Conservation (phyloP, 805 yeast species). For the Vanderwaltozyma yarrowii region DNA sequence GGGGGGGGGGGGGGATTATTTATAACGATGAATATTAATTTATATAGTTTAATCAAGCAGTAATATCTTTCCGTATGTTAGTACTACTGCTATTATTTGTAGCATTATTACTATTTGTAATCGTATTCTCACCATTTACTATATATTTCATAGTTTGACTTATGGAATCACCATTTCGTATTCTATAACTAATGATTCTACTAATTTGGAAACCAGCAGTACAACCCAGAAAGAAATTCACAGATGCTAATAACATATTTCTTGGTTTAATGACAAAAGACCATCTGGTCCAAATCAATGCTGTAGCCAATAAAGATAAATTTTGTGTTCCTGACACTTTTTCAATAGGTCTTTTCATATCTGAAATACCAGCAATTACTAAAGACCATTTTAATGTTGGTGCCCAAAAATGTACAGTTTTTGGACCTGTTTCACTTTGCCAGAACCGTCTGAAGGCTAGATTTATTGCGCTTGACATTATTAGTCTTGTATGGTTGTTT, state of each 20-base stretch:
- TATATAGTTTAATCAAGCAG: too few species aligned
- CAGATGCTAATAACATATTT: slow-evolving; percentile 80
- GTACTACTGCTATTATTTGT: neutral
- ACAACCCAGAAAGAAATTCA: slow-evolving; percentile 82
- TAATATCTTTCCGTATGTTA: too few species aligned
- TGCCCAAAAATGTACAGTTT: slow-evolving; percentile 95
- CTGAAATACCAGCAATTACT: slow-evolving; percentile 86
- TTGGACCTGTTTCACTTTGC: slow-evolving; percentile 89
- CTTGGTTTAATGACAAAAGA: slow-evolving; percentile 86
- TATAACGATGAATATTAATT: too few species aligned
- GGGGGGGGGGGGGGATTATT: too few species aligned
- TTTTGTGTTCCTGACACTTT: slow-evolving; percentile 67
- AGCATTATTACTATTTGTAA: neutral
- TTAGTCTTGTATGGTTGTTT: neutral
- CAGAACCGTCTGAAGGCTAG: slow-evolving; percentile 52
- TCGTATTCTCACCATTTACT: slow-evolving; percentile 32
- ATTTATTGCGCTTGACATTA: slow-evolving; percentile 10
- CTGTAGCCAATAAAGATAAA: slow-evolving; percentile 75
- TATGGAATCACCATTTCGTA: slow-evolving; percentile 49
- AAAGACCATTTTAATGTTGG: slow-evolving; percentile 73
- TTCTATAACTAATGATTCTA: slow-evolving; percentile 63
- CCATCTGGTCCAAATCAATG: slow-evolving; percentile 97
- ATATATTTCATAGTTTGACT: slow-evolving; percentile 50
- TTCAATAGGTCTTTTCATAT: slow-evolving; percentile 84
- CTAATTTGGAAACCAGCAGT: slow-evolving; percentile 80